These are phyloP conservation scores for Mycena olivaceomarginata DNA, from an alignment of 768 basidiomycete species.

Conservation along the genomic window DNA sequence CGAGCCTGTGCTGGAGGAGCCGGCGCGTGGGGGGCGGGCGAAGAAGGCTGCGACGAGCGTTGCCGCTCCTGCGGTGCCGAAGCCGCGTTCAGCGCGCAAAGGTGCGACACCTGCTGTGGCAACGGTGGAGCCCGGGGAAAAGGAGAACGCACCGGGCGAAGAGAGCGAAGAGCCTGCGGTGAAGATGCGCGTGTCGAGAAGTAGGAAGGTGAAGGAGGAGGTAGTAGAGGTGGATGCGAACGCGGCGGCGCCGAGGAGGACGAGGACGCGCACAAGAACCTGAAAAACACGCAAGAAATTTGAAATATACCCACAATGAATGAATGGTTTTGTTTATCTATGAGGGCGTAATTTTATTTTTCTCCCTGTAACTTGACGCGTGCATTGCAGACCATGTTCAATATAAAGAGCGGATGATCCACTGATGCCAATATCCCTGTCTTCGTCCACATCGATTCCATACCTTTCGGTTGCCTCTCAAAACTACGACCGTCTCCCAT, in stretches of 20 bases:
- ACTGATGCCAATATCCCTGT: no score
- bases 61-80: constrained; percentile 37
- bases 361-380: no score
- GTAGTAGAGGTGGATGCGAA: constrained; percentile 47
- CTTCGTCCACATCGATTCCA: no score
- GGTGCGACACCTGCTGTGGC: constrained; percentile 44
- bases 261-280: constrained; percentile 59
- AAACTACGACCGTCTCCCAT: no score
- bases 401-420: no score
- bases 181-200: constrained; percentile 61
- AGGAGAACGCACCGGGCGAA: constrained; percentile 63
- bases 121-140: constrained; percentile 55
- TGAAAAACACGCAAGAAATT: constrained; percentile 2
- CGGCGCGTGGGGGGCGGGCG: constrained; percentile 28
- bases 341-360: no score
- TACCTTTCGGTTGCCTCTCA: background rate
- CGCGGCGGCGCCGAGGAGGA: constrained; percentile 52
- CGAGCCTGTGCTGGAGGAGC: constrained; percentile 38
- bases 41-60: constrained; percentile 44
- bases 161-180: constrained; percentile 51
- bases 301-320: background rate
- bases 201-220: constrained; percentile 52
- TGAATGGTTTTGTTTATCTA: background rate
- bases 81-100: constrained; percentile 46
- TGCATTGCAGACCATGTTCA: no score